A percentile compares a stretch with the other conserved stretches of the same genome.
These are phyloP conservation scores for Botryotinia narcissicola DNA, from an alignment of 2,329 filamentous ascomycete genomes.

Conservation along the genomic window DNA sequence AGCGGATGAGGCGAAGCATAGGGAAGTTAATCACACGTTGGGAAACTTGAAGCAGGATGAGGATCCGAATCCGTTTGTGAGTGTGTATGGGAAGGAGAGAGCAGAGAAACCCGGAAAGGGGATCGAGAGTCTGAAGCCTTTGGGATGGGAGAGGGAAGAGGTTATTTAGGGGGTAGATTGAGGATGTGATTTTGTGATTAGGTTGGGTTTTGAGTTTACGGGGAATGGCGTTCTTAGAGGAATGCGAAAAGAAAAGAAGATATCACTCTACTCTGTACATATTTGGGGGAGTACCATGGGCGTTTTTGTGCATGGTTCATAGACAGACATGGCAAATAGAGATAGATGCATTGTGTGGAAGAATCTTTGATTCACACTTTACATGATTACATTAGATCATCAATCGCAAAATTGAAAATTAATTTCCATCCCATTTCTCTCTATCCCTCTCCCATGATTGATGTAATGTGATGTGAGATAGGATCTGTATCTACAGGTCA, in stretches of 20 bases:
- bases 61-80: conserved; percentile 91
- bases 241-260: not conserved
- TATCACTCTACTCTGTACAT: conserved; percentile 9
- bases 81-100: conserved; percentile 69
- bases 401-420: not conserved
- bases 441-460: not conserved
- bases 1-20: conserved; percentile 82
- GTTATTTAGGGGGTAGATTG: conserved; percentile 51
- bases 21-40: conserved; percentile 94
- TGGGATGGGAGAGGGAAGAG: conserved; percentile 81
- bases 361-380: not conserved
- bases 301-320: not conserved
- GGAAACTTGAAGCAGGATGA: conserved; percentile 79
- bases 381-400: not conserved
- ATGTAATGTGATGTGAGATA: too few relatives aligned
- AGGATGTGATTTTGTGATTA: not conserved
- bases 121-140: conserved; percentile 58
- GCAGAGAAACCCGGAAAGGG: conserved; percentile 69
- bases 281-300: not conserved
- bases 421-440: too few relatives aligned
- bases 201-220: not conserved
- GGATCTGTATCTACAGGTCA: too few relatives aligned
- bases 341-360: not conserved
- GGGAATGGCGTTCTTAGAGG: not conserved
- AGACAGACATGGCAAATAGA: not conserved